These are phyloP conservation scores for Luffa acutangula DNA, from an alignment of 306 rosid genomes.

Conservation along the genomic window DNA sequence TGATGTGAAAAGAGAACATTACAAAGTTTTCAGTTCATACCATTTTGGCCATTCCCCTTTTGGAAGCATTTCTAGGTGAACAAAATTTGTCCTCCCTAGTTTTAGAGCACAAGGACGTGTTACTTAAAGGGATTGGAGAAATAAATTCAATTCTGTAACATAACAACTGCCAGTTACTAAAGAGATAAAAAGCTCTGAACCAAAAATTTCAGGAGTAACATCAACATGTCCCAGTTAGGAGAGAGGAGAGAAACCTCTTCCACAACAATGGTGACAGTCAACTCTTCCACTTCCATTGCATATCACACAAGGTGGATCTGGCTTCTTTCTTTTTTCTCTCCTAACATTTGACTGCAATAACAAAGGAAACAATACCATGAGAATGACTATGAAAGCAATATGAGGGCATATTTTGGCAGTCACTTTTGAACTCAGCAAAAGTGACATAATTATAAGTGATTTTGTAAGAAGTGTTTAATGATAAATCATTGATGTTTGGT, in stretches of 20 bases:
- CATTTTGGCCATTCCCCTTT: constrained; percentile 95
- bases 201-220: not conserved
- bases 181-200: not conserved
- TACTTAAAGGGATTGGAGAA: not conserved
- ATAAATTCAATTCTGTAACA: not conserved
- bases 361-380: not conserved
- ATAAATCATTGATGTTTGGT: not conserved
- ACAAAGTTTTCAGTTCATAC: constrained; percentile 13
- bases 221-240: not conserved
- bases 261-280: constrained; percentile 53
- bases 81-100: constrained; percentile 64
- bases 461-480: not conserved
- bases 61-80: constrained; percentile 61
- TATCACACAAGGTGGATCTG: constrained; percentile 68
- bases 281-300: constrained; percentile 77
- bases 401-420: not conserved
- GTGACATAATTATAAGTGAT: not conserved
- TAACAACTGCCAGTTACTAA: not conserved
- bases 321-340: constrained; percentile 47
- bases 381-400: not conserved
- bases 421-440: too few species aligned
- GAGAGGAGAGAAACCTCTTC: constrained; percentile 34
- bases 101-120: not conserved
- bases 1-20: not conserved
- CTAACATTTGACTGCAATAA: constrained; percentile 53